Evolutionary conservation across 1,139 yeast species (phyloP).

Genomic region (Sugiyamaella japonica): DNA sequence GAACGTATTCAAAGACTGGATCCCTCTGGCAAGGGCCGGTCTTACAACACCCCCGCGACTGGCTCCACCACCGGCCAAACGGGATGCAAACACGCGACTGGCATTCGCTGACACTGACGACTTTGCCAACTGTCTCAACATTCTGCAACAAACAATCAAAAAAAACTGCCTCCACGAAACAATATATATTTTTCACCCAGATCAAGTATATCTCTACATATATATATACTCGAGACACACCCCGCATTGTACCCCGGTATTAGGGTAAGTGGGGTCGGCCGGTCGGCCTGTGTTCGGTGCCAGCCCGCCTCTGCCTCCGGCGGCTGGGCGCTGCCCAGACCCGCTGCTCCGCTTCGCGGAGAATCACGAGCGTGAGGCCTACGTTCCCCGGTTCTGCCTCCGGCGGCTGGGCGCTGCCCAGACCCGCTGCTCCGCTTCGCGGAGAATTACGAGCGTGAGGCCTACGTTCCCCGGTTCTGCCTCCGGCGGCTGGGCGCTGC

Average conservation of each 20-base stretch:
- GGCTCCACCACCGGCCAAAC: constrained; percentile 5
- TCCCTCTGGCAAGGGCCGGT: constrained; percentile 8
- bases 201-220: background rate
- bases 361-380: too few relatives aligned
- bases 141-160: background rate
- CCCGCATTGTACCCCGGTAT: constrained; percentile 1
- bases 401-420: background rate
- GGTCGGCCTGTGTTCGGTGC: constrained; percentile 6
- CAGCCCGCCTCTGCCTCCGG: too few relatives aligned
- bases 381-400: background rate
- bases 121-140: constrained; percentile 14
- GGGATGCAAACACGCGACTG: constrained; percentile 4
- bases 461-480: background rate
- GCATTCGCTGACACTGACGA: constrained; percentile 2
- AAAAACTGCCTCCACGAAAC: background rate
- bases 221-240: background rate
- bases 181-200: background rate
- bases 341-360: background rate
- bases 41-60: background rate
- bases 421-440: constrained; percentile 1
- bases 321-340: background rate
- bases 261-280: constrained; percentile 1
- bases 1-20: constrained; percentile 32
- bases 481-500: background rate
- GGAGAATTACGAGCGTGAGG: background rate